phyloP scores from a whole-genome alignment of 805 yeast species.

The Yamadazyma scolyti region DNA sequence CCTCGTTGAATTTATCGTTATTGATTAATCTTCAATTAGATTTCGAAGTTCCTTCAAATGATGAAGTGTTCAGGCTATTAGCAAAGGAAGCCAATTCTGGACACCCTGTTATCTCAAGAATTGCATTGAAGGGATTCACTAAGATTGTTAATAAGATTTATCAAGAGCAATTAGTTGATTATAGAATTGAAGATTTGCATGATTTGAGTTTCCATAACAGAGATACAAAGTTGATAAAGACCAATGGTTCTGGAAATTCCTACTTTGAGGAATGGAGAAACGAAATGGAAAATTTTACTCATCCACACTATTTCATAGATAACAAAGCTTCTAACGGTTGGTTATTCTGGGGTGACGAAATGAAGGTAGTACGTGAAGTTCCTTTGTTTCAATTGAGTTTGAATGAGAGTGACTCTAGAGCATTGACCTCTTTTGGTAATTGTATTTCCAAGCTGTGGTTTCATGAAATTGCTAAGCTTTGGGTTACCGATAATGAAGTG shows the following conservation, averaged over 20 bases:
- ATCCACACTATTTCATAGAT: slow-evolving; percentile 56
- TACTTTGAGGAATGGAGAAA: slow-evolving; percentile 41
- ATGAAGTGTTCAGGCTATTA: slow-evolving; percentile 40
- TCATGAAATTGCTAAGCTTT: slow-evolving; percentile 41
- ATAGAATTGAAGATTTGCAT: slow-evolving; percentile 44
- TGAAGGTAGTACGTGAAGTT: slow-evolving; percentile 43
- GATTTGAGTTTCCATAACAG: slow-evolving; percentile 30
- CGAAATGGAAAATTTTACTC: slow-evolving; percentile 48
- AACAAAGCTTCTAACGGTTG: slow-evolving; percentile 59
- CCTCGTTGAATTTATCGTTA: slow-evolving; percentile 46
- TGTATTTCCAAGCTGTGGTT: slow-evolving; percentile 58
- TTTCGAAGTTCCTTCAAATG: slow-evolving; percentile 43
- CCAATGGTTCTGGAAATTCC: slow-evolving; percentile 26
- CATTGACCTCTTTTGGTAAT: slow-evolving; percentile 42
- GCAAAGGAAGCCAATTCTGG: slow-evolving; percentile 48
- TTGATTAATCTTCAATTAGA: slow-evolving; percentile 52
- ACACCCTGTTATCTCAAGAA: slow-evolving; percentile 64
- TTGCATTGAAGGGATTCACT: slow-evolving; percentile 58
- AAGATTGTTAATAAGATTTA: slow-evolving; percentile 47
- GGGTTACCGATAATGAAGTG: slow-evolving; percentile 66
- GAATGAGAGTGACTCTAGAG: slow-evolving; percentile 31
- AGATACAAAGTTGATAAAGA: slow-evolving; percentile 41
- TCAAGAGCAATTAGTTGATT: slow-evolving; percentile 41
- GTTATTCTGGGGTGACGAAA: slow-evolving; percentile 66
- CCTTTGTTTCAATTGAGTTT: slow-evolving; percentile 25